Base-by-base conservation (phyloP, 768 basidiomycete species). In the Russula lepida region DNA sequence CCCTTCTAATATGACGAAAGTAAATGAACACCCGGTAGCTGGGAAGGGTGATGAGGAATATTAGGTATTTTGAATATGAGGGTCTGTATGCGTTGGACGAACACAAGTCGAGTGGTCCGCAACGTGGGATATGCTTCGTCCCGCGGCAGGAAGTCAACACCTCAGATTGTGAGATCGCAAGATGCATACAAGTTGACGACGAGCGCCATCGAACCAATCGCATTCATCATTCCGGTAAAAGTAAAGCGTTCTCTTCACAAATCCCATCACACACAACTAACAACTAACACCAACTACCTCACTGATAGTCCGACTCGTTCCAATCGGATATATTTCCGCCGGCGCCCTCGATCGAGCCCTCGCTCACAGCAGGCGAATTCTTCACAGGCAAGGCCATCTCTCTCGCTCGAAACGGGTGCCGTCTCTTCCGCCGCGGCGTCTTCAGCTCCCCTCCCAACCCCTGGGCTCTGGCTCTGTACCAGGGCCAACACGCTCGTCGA, bases 241-340 rank as follows among this genome's bases (percentile, higher is more conserved):
- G 92, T 89, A 64, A 55, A 80, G 11, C 9, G 1, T 2, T 12
- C 32, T 71, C 23, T 2, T 23, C 54, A n/a, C n/a, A n/a, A n/a
- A 15, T 37, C 23, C 27, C 19, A 8, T 5, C 33, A 33, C 33
- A 28, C 13, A 59, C 28, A 7, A 2, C 7, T 13, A 8, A n/a
- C n/a, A n/a, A n/a, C n/a, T n/a, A n/a, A n/a, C n/a, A n/a, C n/a
- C n/a, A n/a, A 28, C 32, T 4, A 7, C 28, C 39, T 5, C 15
- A 1, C 19, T n/a, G 19, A 23, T 71, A 93, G 90, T 82, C 94
- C 39, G 94, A 98, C 60, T 84, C 86, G 5, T 98, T 98, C 90
- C 95, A 98, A 73, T 86, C 92, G 15, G 95, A 98, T 72, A 95
- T 98, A 72, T 98, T 84, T 79, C 95, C 97, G 5, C 90, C 92